phyloP scores from a whole-genome alignment of 2,329 filamentous ascomycete genomes.

The Fusarium sambucinum region DNA sequence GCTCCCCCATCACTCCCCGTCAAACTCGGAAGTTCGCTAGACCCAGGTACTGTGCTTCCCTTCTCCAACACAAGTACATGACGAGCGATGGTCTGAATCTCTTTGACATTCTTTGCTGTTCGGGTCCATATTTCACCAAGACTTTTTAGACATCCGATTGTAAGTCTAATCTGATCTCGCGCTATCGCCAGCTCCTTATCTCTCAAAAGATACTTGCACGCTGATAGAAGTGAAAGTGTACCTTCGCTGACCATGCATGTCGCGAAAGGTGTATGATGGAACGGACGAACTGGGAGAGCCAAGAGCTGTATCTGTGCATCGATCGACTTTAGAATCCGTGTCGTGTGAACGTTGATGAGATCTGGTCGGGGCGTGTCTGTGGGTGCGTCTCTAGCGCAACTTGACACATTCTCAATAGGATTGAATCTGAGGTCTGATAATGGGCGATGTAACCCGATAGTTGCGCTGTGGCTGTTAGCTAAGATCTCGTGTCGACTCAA shows the following conservation, averaged over 20 bases:
- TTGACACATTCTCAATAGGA: constrained; percentile 24
- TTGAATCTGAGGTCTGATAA: constrained; percentile 38
- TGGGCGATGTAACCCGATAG: constrained; percentile 32
- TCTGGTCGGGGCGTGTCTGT: constrained; percentile 13
- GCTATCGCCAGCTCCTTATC: constrained; percentile 21
- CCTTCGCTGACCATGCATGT: constrained; percentile 42
- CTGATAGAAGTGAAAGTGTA: constrained; percentile 27
- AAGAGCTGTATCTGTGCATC: constrained; percentile 35
- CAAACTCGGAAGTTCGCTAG: constrained; percentile 9
- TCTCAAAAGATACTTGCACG: constrained; percentile 24
- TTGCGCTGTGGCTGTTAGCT: constrained; percentile 18
- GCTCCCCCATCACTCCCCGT: not conserved
- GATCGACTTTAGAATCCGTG: constrained; percentile 25
- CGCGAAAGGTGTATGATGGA: constrained; percentile 28
- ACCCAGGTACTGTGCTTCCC: not conserved
- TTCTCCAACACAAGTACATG: constrained; percentile 20
- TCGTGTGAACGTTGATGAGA: constrained; percentile 36
- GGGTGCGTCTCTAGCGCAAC: constrained; percentile 29
- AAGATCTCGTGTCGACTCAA: fast-evolving
- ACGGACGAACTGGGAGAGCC: constrained; percentile 15
- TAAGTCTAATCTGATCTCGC: constrained; percentile 34
- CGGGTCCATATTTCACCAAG: constrained; percentile 27
- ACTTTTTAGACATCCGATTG: constrained; percentile 29
- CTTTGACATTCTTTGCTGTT: constrained; percentile 33
- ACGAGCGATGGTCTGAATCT: constrained; percentile 39